Conservation (phyloP, 441 rosid genomes). For the Breynia disticha region DNA sequence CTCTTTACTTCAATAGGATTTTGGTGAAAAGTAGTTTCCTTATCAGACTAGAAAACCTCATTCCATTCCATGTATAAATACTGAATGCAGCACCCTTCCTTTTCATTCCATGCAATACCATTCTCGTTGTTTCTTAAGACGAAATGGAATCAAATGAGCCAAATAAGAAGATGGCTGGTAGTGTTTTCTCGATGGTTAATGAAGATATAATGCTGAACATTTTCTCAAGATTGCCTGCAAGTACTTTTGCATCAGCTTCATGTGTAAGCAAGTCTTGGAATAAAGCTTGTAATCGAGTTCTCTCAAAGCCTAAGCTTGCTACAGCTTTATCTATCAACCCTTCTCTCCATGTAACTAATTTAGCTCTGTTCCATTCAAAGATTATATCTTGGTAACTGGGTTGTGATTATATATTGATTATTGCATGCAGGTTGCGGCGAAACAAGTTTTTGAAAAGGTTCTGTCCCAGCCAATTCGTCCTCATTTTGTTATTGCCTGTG, state of each 20-base stretch:
- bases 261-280: constrained; percentile 21
- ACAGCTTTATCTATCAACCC: constrained; percentile 27
- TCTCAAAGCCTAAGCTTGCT: constrained; percentile 16
- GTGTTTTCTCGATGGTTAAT: constrained; percentile 19
- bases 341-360: constrained; percentile 26
- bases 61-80: constrained; percentile 1
- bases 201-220: constrained; percentile 45
- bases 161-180: neutral
- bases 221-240: constrained; percentile 40
- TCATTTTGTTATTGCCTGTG: constrained; percentile 37
- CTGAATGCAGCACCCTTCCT: neutral
- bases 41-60: too few relatives aligned
- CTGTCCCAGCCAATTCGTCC: constrained; percentile 39
- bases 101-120: too few relatives aligned
- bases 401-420: neutral
- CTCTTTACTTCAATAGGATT: constrained; percentile 14
- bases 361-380: neutral
- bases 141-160: neutral
- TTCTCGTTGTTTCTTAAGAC: neutral
- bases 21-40: neutral
- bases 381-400: neutral
- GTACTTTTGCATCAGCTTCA: constrained; percentile 14
- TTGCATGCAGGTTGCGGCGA: constrained; percentile 31
- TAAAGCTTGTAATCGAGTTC: constrained; percentile 8
- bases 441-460: constrained; percentile 41